phyloP scores from a whole-genome alignment of 108 stramenopile genomes.

The Epithemia pelagica region DNA sequence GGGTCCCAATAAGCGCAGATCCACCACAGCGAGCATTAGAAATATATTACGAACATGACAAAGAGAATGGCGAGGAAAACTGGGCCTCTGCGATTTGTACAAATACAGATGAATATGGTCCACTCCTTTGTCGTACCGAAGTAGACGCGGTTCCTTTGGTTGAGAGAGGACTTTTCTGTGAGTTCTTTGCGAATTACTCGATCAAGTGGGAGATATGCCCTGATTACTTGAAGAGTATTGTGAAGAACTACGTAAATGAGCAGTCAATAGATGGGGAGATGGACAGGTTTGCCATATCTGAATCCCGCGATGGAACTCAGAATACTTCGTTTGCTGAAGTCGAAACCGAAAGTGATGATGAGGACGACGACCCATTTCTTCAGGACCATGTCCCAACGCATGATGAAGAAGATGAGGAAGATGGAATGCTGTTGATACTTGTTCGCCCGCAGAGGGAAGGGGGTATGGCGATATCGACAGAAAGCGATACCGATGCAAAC shows the following conservation, averaged over 20 bases:
- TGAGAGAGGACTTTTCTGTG: slow-evolving; percentile 54
- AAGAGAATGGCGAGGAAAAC: slow-evolving; percentile 17
- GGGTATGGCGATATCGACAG: not conserved
- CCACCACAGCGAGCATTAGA: slow-evolving; percentile 68
- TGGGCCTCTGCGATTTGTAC: slow-evolving; percentile 53
- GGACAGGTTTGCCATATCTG: not conserved
- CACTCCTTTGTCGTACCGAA: slow-evolving; percentile 45
- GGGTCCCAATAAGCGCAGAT: slow-evolving; percentile 81
- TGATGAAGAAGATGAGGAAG: slow-evolving; percentile 1
- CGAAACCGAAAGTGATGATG: slow-evolving; percentile 3
- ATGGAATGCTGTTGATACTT: not conserved
- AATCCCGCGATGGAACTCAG: too few species aligned
- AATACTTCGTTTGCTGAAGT: not conserved
- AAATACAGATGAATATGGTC: slow-evolving; percentile 71
- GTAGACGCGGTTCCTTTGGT: slow-evolving; percentile 37
- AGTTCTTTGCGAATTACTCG: slow-evolving; percentile 49
- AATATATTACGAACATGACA: slow-evolving; percentile 41
- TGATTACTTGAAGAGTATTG: slow-evolving; percentile 43
- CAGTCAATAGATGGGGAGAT: not conserved
- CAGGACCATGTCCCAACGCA: not conserved
- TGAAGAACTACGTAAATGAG: slow-evolving; percentile 9
- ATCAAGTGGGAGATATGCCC: slow-evolving; percentile 81
- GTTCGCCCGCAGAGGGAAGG: not conserved
- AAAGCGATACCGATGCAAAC: not conserved
- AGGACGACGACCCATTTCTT: not conserved